A percentile compares a stretch with the other conserved stretches of the same genome.
Conservation (phyloP, 345 rosid genomes). For the Rhizophora apiculata region DNA sequence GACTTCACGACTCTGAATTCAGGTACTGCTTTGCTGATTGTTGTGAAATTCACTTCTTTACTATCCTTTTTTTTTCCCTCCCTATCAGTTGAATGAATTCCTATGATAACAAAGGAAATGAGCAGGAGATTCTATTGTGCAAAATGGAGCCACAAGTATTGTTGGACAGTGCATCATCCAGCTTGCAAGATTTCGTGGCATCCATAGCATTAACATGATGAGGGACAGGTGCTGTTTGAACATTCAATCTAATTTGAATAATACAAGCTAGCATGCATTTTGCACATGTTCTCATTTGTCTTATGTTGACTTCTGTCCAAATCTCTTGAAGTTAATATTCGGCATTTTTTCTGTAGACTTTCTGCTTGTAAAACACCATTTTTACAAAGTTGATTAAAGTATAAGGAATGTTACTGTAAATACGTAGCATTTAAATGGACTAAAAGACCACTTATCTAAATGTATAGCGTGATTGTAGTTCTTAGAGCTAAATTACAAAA, state of each 20-base stretch:
- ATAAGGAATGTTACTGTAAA: no score
- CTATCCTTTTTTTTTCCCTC: background rate
- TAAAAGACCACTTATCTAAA: no score
- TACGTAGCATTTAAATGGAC: no score
- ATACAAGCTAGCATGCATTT: slow-evolving; percentile 3
- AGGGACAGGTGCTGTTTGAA: slow-evolving; percentile 62
- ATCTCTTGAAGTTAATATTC: background rate
- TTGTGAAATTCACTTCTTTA: background rate
- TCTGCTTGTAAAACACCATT: no score
- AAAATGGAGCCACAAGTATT: slow-evolving; percentile 90
- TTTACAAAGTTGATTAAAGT: no score
- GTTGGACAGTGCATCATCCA: slow-evolving; percentile 90
- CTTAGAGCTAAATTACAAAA: no score
- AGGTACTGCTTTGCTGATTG: slow-evolving; percentile 30
- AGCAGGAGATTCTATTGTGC: slow-evolving; percentile 76
- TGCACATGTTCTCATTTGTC: background rate
- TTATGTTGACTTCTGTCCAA: background rate
- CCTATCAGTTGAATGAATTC: slow-evolving; percentile 3
- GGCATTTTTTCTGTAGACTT: no score
- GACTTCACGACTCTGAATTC: slow-evolving; percentile 58
- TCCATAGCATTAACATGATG: slow-evolving; percentile 66
- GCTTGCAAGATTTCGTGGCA: slow-evolving; percentile 63
- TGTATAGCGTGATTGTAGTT: no score
- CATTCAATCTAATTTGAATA: background rate
- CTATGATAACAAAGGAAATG: slow-evolving; percentile 17